Conservation (phyloP, 2,329 filamentous ascomycete genomes). For the Hypoxylon sp. region DNA sequence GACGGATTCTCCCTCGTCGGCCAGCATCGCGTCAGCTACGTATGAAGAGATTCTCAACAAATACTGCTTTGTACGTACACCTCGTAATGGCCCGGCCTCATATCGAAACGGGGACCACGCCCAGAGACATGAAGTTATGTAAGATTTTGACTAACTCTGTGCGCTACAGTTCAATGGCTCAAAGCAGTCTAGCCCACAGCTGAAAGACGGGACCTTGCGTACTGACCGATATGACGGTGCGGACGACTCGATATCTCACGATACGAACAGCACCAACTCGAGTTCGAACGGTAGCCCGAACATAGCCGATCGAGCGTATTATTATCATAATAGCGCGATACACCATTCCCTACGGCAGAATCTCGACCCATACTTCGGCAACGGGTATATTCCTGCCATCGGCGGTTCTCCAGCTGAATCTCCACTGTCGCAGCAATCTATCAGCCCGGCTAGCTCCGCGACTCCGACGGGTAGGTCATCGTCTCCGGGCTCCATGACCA, state of each 20-base stretch:
- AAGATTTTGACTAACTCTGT: constrained; percentile 44
- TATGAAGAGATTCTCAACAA: constrained; percentile 98
- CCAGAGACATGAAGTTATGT: constrained; percentile 24
- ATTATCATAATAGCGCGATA: constrained; percentile 51
- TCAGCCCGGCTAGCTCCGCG: constrained; percentile 52
- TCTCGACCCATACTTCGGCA: constrained; percentile 55
- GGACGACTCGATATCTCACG: constrained; percentile 52
- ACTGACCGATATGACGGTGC: constrained; percentile 59
- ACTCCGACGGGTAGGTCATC: constrained; percentile 55
- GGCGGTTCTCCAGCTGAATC: constrained; percentile 54
- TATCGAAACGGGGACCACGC: constrained; percentile 35
- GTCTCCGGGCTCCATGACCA: constrained; percentile 61
- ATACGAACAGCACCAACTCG: constrained; percentile 54
- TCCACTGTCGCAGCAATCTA: constrained; percentile 48
- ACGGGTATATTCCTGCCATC: constrained; percentile 47
- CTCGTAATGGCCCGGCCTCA: constrained; percentile 40
- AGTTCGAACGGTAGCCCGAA: constrained; percentile 56
- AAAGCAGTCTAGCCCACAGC: constrained; percentile 65
- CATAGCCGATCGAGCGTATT: constrained; percentile 52
- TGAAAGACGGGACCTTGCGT: constrained; percentile 62
- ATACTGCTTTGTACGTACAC: constrained; percentile 98
- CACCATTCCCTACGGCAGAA: constrained; percentile 59
- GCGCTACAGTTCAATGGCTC: constrained; percentile 69
- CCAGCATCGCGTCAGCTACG: constrained; percentile 81
- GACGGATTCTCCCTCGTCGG: constrained; percentile 65